These are phyloP conservation scores for Backusella tarrabulga DNA, from an alignment of 192 early-diverging fungal species.

Conservation along the genomic window DNA sequence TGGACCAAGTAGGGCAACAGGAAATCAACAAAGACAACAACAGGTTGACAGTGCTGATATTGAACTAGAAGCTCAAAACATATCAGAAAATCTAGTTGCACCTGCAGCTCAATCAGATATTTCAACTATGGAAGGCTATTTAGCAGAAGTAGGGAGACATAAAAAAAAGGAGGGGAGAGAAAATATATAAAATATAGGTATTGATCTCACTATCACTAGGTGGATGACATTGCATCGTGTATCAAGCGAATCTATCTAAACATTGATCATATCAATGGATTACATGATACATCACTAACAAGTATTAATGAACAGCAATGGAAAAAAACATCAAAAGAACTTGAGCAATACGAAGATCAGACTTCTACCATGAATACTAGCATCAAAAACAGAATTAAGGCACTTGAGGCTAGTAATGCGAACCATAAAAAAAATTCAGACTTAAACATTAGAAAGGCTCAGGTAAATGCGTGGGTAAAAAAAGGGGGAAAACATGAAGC, in stretches of 20 bases:
- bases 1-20: constrained; percentile 1
- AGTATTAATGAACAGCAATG: constrained; percentile 25
- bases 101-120: constrained; percentile 8
- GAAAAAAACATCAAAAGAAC: background rate
- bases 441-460: constrained; percentile 9
- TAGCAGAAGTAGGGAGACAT: constrained; percentile 11
- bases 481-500: background rate
- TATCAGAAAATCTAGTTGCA: background rate
- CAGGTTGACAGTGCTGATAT: background rate
- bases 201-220: background rate
- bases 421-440: constrained; percentile 6
- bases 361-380: constrained; percentile 25
- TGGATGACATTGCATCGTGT: background rate
- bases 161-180: background rate
- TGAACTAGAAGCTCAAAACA: background rate
- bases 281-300: constrained; percentile 11
- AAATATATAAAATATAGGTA: background rate
- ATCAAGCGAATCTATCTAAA: constrained; percentile 10
- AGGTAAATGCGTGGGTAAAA: constrained; percentile 2
- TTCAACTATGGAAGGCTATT: constrained; percentile 8
- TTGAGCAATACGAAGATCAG: constrained; percentile 20
- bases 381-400: constrained; percentile 52
- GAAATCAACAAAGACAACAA: constrained; percentile 1
- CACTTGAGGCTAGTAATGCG: constrained; percentile 15
- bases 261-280: constrained; percentile 13